Evolutionary conservation across 208 protist species (phyloP).

Genomic region (Balamuthia mandrillaris): DNA sequence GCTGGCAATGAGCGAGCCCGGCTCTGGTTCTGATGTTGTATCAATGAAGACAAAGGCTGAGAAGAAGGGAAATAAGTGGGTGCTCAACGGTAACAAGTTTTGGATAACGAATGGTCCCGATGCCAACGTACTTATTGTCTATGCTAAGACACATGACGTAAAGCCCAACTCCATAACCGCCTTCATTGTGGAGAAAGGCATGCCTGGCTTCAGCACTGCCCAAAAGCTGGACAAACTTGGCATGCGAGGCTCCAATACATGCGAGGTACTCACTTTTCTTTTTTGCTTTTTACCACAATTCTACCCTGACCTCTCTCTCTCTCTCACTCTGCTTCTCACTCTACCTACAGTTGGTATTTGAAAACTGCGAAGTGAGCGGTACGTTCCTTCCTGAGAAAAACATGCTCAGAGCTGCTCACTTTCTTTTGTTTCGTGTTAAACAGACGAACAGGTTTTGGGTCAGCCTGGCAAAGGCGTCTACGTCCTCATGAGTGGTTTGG

Average conservation of each 20-base stretch:
- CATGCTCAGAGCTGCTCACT: constrained; percentile 25
- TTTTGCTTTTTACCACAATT: neutral
- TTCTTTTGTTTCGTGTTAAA: constrained; percentile 48
- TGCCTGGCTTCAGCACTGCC: constrained; percentile 65
- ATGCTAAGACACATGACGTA: constrained; percentile 90
- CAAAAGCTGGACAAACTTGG: constrained; percentile 83
- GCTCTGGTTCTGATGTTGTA: constrained; percentile 88
- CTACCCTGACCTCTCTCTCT: neutral
- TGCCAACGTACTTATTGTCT: constrained; percentile 90
- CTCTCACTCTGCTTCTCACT: neutral
- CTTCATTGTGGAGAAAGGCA: constrained; percentile 78
- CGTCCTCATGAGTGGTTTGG: constrained; percentile 83
- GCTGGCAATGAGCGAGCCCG: constrained; percentile 92
- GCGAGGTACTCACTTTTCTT: constrained; percentile 60
- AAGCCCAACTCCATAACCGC: constrained; percentile 73
- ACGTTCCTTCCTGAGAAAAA: no score
- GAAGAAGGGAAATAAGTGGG: constrained; percentile 65
- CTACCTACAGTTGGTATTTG: constrained; percentile 48
- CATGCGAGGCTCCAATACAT: constrained; percentile 83
- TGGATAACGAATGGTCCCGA: constrained; percentile 96
- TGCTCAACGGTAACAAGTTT: constrained; percentile 93
- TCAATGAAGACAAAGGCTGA: constrained; percentile 87
- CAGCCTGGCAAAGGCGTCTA: constrained; percentile 71
- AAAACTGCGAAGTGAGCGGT: constrained; percentile 54
- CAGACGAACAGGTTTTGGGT: constrained; percentile 72